Conservation (phyloP, 129 eudicot genomes). For the Rutidosis leptorrhynchoides region DNA sequence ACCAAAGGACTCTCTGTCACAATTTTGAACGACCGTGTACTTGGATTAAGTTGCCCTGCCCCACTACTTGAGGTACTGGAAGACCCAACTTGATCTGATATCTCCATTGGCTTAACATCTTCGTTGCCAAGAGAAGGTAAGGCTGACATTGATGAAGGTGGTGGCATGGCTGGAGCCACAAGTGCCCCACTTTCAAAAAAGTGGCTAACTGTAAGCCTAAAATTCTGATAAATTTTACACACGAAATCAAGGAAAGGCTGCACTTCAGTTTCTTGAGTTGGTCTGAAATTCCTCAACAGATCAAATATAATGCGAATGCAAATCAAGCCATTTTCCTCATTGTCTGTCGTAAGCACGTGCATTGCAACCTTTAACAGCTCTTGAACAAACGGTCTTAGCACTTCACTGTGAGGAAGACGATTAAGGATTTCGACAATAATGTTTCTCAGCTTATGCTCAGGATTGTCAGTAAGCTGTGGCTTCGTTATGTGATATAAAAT, state of each 20-base stretch:
- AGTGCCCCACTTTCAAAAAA: conserved; percentile 84
- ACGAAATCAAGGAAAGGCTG: conserved; percentile 97
- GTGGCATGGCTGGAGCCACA: conserved; percentile 58
- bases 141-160: conserved; percentile 49
- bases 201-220: conserved; percentile 77
- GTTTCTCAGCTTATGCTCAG: conserved; percentile 83
- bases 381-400: conserved; percentile 67
- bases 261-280: conserved; percentile 86
- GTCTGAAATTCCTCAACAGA: conserved; percentile 84
- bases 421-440: conserved; percentile 81
- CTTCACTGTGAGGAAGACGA: conserved; percentile 87
- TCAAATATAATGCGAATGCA: conserved; percentile 93
- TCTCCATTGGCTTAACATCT: conserved; percentile 82
- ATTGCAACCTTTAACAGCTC: conserved; percentile 87
- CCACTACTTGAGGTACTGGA: conserved; percentile 42
- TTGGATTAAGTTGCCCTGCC: conserved; percentile 82
- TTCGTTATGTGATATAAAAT: conserved; percentile 69
- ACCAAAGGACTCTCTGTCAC: conserved; percentile 98
- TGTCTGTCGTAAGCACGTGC: conserved; percentile 93
- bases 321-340: conserved; percentile 93
- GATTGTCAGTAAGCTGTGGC: conserved; percentile 62
- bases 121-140: conserved; percentile 61
- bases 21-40: conserved; percentile 87
- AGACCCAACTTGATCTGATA: conserved; percentile 77
- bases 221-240: conserved; percentile 88